Evolutionary conservation across 2,329 filamentous ascomycete genomes (phyloP), one percentile per base, ranked within the genome.

Genomic region (Aspergillus fructus): DNA sequence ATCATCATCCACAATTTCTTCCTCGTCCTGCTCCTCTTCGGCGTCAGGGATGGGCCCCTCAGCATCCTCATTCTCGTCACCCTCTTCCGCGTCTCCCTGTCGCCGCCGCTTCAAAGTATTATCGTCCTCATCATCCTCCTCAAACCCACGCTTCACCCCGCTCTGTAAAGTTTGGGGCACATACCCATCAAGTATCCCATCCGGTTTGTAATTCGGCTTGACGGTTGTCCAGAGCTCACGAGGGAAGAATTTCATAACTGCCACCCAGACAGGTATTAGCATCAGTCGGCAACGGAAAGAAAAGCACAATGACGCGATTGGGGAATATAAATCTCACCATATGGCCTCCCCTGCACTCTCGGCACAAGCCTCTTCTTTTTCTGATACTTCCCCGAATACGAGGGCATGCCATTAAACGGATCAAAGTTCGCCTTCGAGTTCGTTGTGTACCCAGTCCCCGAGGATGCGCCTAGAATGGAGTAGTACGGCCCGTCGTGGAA

Each of bases 401-500:
- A 85, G 40, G 82, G 82, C 71, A 86, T 86, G 55, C 83, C 83
- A 43, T 81, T 78, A 65, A 88, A 88, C 2, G 85, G 83, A 68
- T 88, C 83, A 65, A 86, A 83, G 19, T 79, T 78, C 3, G 73
- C 74, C 66, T 78, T 69, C 65, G 77, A 73, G 64, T 27, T 54
- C 4, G 72, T 59, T 60, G 71, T 71, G 62, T 76, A 70, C 62
- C 78, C 76, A 67, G 82, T 74, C 55, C 75, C 58, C 46, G 72
- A 64, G 19, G 72, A 66, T 43, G 72, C 59, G 46, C 74, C 79
- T 5, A 85, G 74, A 17, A 83, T 76, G 0, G 82, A 81, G 71
- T 85, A 87, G 60, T 85, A 81, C 0, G 85, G 83, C 0, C 85
- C 85, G 47, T 85, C 81, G 64, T 85, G 83, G 56, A 84, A 80